Evolutionary conservation across 1,284 basidiomycete species (phyloP).

Genomic region (Boletus smithii): DNA sequence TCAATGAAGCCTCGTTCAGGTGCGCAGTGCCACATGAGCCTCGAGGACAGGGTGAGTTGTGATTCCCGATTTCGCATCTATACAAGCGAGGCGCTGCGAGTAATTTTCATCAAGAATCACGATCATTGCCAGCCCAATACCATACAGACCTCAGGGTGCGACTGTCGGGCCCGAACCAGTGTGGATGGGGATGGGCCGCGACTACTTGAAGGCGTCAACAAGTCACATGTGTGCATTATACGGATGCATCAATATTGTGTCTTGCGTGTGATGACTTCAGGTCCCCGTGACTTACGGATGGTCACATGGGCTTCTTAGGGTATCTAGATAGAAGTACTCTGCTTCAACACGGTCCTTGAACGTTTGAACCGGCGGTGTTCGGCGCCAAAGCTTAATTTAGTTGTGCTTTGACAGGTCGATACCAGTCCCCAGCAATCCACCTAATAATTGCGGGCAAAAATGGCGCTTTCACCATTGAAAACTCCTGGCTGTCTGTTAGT

Average conservation of each 20-base stretch:
- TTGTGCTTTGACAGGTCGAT: not conserved
- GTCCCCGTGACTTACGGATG: not conserved
- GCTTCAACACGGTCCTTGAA: not conserved
- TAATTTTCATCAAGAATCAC: not conserved
- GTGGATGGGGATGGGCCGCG: no score
- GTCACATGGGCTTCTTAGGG: no score
- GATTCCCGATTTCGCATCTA: not conserved
- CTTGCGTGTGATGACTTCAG: not conserved
- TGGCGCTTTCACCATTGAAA: not conserved
- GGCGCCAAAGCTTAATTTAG: not conserved
- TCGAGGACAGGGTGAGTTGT: conserved; percentile 20
- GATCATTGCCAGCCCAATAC: not conserved
- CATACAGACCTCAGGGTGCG: not conserved
- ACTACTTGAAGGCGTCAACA: not conserved
- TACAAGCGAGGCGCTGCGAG: not conserved
- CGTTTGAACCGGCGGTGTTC: not conserved
- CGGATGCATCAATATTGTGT: not conserved
- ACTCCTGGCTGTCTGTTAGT: not conserved
- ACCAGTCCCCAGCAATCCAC: not conserved
- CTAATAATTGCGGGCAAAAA: not conserved
- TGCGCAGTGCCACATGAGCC: conserved; percentile 3
- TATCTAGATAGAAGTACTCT: not conserved
- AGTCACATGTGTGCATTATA: not conserved
- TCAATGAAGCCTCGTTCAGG: not conserved
- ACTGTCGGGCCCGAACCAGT: not conserved